These are phyloP conservation scores for Fusarium sp. DNA, from an alignment of 2,329 filamentous ascomycete genomes.

Conservation along the genomic window DNA sequence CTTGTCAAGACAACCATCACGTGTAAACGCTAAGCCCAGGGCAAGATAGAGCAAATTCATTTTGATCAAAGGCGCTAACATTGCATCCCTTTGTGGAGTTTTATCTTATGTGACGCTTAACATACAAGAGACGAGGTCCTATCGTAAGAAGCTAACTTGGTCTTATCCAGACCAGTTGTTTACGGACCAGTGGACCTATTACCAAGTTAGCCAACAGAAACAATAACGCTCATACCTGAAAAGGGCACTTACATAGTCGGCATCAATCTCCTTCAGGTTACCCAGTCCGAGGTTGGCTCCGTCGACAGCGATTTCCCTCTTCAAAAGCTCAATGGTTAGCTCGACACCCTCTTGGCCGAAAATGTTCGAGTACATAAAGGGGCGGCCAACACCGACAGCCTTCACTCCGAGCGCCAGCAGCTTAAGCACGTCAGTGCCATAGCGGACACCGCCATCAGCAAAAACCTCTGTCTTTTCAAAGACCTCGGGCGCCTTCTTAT, in stretches of 20 bases:
- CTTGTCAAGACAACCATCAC: background rate
- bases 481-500: constrained; percentile 48
- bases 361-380: constrained; percentile 58
- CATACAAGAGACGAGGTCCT: background rate
- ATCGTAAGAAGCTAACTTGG: background rate
- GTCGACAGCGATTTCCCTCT: constrained; percentile 58
- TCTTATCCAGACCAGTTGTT: background rate
- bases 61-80: background rate
- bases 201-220: background rate
- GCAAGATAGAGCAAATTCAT: background rate
- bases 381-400: constrained; percentile 59
- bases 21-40: background rate
- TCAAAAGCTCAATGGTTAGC: constrained; percentile 56
- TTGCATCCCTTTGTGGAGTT: background rate
- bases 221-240: background rate
- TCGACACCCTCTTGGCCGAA: constrained; percentile 54
- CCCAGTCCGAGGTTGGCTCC: constrained; percentile 53
- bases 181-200: background rate
- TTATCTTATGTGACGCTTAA: background rate
- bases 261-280: constrained; percentile 46
- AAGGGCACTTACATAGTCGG: constrained; percentile 13
- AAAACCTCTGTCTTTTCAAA: constrained; percentile 50
- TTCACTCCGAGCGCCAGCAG: constrained; percentile 54
- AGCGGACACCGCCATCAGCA: constrained; percentile 54
- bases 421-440: constrained; percentile 53